These are phyloP conservation scores for Fistulifera pelliculosa DNA, from an alignment of 108 stramenopile genomes.

Conservation along the genomic window DNA sequence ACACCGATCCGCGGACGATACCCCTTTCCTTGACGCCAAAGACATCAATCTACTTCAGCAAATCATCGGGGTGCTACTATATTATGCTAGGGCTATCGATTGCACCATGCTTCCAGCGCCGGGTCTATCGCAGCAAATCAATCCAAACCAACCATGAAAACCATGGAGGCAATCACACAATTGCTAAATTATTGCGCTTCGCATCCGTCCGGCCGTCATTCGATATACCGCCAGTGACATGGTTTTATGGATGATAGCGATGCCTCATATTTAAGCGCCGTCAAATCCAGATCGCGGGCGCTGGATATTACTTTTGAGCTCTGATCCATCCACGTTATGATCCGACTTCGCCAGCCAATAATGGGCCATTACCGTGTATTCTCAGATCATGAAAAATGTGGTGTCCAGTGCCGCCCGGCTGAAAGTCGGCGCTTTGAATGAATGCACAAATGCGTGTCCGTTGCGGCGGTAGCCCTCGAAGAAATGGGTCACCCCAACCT, in stretches of 20 bases:
- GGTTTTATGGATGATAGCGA: conserved; percentile 23
- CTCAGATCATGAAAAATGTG: conserved; percentile 8
- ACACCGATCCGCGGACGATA: conserved; percentile 12
- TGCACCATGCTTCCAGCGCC: conserved; percentile 21
- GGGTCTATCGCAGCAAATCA: conserved; percentile 21
- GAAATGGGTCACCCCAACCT: conserved; percentile 34
- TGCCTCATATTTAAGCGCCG: conserved; percentile 25
- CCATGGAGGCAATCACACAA: conserved; percentile 9
- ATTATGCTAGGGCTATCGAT: conserved; percentile 33
- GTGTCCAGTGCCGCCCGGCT: conserved; percentile 29
- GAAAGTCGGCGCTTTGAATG: conserved; percentile 24
- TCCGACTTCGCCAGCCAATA: conserved; percentile 13
- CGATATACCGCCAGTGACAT: conserved; percentile 27
- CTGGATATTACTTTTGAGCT: conserved; percentile 20
- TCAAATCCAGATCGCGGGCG: conserved; percentile 25
- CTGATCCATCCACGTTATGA: not conserved
- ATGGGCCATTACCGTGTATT: conserved; percentile 2
- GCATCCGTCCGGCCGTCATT: conserved; percentile 29
- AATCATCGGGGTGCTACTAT: conserved; percentile 32
- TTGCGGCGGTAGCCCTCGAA: conserved; percentile 14
- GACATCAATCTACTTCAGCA: conserved; percentile 25
- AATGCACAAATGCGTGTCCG: conserved; percentile 16
- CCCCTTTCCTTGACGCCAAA: not conserved
- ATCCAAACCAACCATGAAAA: conserved; percentile 13
- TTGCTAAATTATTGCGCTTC: conserved; percentile 41